Base-by-base conservation (phyloP, 2,329 filamentous ascomycete species). In the Colletotrichum godetiae region DNA sequence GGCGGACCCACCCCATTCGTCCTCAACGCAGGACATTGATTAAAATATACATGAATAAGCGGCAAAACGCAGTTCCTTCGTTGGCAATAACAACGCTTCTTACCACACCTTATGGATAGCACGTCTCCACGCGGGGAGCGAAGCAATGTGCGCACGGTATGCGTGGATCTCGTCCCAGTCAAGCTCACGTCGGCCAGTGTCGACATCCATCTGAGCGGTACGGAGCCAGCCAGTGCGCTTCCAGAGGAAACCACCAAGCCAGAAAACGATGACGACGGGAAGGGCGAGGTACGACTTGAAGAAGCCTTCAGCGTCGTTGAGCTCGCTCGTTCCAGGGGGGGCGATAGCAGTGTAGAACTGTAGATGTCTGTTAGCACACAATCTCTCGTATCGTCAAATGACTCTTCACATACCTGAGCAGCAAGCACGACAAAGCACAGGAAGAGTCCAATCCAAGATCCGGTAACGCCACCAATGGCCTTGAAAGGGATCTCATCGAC, bases 121-220 rank as follows among this genome's bases (percentile, higher is more conserved):
- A 12, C 67, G 82, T 77, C 80, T 83, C 89, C 88, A 92, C 7
- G 82, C 79, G 1, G 90, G 89, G 84, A 84, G 87, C 7, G 82
- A 78, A 11, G 87, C 87, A 15, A 89, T 78, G 79, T 84, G 79
- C 42, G 84, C 87, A 35, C 87, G 85, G 77, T 88, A 85, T n/a
- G 82, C 86, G 79, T 92, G 88, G 81, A 92, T 91, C 57, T 84
- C 83, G 11, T 92, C 90, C 90, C 90, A 93, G 79, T 93, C 88
- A 66, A 92, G 86, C 81, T 90, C 87, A 72, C 91, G 87, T 52
- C 91, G 88, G 75, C 91, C 92, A 46, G 86, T 88, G 79, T 94
- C 91, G 68, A 94, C 87, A 76, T 94, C 92, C 72, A 94, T 93
- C 76, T 93, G 83, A n/a, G 85, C 82, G 3, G 89, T 80, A n/a